These are phyloP conservation scores for Fagus crenata DNA, from an alignment of 306 rosid species.

Conservation along the genomic window DNA sequence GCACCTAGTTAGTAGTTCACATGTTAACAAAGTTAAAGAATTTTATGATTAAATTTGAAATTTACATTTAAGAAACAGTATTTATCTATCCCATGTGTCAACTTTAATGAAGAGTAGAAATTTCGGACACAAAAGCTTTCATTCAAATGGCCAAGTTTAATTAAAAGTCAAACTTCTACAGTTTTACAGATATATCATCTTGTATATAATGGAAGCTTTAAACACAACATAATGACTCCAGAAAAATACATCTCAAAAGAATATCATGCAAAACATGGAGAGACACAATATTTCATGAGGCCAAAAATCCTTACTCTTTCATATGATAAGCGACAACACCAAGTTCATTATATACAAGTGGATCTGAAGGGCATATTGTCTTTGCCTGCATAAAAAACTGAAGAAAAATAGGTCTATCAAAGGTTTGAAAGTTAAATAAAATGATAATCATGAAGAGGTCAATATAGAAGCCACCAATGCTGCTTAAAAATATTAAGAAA, in stretches of 20 bases:
- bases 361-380: conserved; percentile 83
- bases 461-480: conserved; percentile 6
- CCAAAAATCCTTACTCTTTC: conserved; percentile 71
- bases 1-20: not conserved
- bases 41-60: not conserved
- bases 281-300: conserved; percentile 10
- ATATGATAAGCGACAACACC: conserved; percentile 96
- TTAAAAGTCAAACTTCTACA: not conserved
- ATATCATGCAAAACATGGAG: not conserved
- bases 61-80: not conserved
- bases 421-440: conserved; percentile 14
- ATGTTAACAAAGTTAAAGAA: not conserved
- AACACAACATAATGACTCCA: not conserved
- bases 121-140: no score
- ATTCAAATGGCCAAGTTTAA: no score
- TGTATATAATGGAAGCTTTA: not conserved
- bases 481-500: not conserved
- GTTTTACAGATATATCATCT: not conserved
- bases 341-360: conserved; percentile 90
- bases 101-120: no score
- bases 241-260: not conserved
- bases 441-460: not conserved
- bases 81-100: no score
- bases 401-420: conserved; percentile 29
- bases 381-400: conserved; percentile 90